Conservation (phyloP, 1,284 basidiomycete genomes). For the Heterobasidion parviporum region DNA sequence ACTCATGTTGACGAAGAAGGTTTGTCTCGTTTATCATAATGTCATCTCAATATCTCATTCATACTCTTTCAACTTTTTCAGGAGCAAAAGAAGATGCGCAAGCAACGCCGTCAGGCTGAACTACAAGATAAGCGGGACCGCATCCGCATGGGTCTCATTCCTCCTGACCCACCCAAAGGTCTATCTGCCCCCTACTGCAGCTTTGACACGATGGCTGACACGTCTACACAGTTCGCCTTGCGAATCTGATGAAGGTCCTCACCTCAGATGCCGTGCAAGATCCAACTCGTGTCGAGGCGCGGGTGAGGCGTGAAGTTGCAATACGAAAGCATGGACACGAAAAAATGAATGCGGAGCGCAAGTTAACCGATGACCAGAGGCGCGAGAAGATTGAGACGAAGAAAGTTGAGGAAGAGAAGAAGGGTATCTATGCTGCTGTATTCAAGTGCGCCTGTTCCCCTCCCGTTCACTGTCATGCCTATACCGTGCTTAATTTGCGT, state of each 20-base stretch:
- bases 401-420: slow-evolving; percentile 80
- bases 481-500: too few relatives aligned
- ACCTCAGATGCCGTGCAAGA: slow-evolving; percentile 96
- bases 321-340: slow-evolving; percentile 86
- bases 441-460: slow-evolving; percentile 65
- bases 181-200: slow-evolving; percentile 12
- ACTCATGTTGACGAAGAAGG: slow-evolving; percentile 86
- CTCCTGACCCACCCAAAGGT: slow-evolving; percentile 95
- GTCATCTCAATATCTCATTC: slow-evolving; percentile 5
- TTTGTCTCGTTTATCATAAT: slow-evolving; percentile 12
- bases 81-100: slow-evolving; percentile 97
- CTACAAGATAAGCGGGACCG: slow-evolving; percentile 93
- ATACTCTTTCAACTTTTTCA: slow-evolving; percentile 19
- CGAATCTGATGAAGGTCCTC: slow-evolving; percentile 97
- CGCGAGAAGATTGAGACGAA: slow-evolving; percentile 82
- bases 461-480: slow-evolving; percentile 1
- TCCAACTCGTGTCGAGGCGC: slow-evolving; percentile 94
- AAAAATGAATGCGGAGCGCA: slow-evolving; percentile 86
- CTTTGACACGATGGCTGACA: slow-evolving; percentile 1
- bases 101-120: slow-evolving; percentile 82
- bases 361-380: slow-evolving; percentile 86
- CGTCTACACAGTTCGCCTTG: slow-evolving; percentile 66
- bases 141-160: slow-evolving; percentile 92
- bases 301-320: slow-evolving; percentile 88
- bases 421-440: slow-evolving; percentile 79